Evolutionary conservation across 1,284 basidiomycete species (phyloP).

Genomic region (Chalciporus sp.): DNA sequence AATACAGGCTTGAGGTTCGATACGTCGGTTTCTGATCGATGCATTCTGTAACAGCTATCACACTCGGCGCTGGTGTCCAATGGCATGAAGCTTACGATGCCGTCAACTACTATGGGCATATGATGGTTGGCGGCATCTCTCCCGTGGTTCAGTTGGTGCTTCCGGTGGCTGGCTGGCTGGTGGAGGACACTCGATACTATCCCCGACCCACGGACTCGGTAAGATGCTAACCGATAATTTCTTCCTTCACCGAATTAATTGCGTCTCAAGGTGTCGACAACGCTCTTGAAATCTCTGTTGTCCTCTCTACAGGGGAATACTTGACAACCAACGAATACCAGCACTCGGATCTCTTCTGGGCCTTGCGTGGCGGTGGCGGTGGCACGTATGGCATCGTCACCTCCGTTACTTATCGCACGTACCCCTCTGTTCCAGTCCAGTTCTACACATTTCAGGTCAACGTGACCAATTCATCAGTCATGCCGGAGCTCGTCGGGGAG

Average conservation of each 20-base stretch:
- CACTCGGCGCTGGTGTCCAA: slow-evolving; percentile 47
- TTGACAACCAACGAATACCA: slow-evolving; percentile 23
- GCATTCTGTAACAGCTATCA: slow-evolving; percentile 31
- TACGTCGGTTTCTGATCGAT: slow-evolving; percentile 1
- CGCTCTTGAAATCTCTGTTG: slow-evolving; percentile 32
- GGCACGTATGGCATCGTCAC: slow-evolving; percentile 33
- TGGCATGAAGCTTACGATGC: slow-evolving; percentile 46
- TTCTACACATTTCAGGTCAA: slow-evolving; percentile 27
- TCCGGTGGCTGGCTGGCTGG: slow-evolving; percentile 45
- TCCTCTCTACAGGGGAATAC: slow-evolving; percentile 20
- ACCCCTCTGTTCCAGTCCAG: slow-evolving; percentile 35
- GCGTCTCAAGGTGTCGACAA: slow-evolving; percentile 50
- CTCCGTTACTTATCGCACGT: slow-evolving; percentile 31
- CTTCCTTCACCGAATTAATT: no score
- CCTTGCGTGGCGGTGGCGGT: slow-evolving; percentile 52
- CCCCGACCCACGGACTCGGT: slow-evolving; percentile 49
- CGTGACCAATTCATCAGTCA: slow-evolving; percentile 18
- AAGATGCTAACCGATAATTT: not conserved
- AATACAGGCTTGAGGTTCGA: no score
- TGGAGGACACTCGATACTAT: slow-evolving; percentile 46
- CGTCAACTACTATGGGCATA: slow-evolving; percentile 33
- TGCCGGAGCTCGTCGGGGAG: slow-evolving; percentile 24
- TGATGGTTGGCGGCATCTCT: slow-evolving; percentile 43
- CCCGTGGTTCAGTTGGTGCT: slow-evolving; percentile 41
- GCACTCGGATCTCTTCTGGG: slow-evolving; percentile 42